Base-by-base conservation (phyloP, 116 monocot genomes). In the Phalaenopsis hybrid region DNA sequence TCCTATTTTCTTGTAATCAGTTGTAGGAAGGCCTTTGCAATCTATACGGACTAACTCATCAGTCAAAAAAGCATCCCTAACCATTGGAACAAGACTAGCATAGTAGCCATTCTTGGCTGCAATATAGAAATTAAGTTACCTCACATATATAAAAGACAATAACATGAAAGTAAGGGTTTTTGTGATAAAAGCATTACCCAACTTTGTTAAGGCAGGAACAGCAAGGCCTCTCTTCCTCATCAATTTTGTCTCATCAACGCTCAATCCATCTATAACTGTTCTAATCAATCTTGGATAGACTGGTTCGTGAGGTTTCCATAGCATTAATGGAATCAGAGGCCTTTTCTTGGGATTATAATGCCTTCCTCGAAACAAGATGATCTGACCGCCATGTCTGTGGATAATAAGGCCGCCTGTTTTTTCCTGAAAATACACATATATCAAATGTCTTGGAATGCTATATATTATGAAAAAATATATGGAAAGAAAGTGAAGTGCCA, bases 61-160 rank as follows among this genome's bases (percentile, higher is more conserved):
- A 34, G 84, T 83, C 57, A 95, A 46, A 90, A 98, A 95, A 82
- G 98, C 95, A 95, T 98, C 98, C 15, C 93, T 85, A 11, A 95
- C 98, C 95, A 98, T 92, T 73, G 95, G 81, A 11, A 94, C 91
- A 73, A 98, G 95, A 89, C 89, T 87, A 80, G 86, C 93, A 90
- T 95, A 98, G 83, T 93, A 98, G 58, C 98, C 98, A 83, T 98
- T 98, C 87, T 95, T 98, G 46, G 95, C 98, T 98, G 85, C 81
- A 93, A 65, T 75, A 34, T 83, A 57, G n/a, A 75, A 8, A 78
- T 41, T 28, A 84, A 55, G 55, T 81, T 0, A 59, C 52, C 0
- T 58, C 77, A 51, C 11, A 74, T 51, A 46, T 41, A 73, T 69
- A 65, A 65, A 31, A 8, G 6, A 31, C 0, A 75, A 46, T 11